phyloP scores from a whole-genome alignment of 345 rosid species.

The Litchi chinensis region DNA sequence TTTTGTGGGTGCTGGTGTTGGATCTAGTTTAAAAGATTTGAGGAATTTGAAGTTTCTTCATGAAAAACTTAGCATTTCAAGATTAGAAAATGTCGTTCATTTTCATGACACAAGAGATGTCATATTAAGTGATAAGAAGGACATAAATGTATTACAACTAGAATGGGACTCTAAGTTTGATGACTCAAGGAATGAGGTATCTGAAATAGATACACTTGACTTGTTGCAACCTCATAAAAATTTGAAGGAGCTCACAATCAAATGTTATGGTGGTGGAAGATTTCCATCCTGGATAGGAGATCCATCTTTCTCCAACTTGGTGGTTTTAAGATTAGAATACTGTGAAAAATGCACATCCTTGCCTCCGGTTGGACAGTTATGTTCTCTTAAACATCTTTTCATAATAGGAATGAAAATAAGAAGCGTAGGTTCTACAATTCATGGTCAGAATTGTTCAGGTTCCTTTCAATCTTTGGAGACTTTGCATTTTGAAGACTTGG shows the following conservation, averaged over 20 bases:
- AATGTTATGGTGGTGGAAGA: not conserved
- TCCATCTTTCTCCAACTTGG: not conserved
- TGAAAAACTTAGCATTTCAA: not conserved
- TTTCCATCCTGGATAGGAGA: not conserved
- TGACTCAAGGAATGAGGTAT: not conserved
- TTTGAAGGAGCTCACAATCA: not conserved
- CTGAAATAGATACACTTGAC: not conserved
- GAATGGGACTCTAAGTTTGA: not conserved
- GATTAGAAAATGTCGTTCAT: not conserved
- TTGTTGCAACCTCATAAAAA: not conserved
- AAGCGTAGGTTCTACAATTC: not conserved
- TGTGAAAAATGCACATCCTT: constrained; percentile 2
- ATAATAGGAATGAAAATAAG: not conserved
- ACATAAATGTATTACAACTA: not conserved
- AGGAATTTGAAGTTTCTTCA: not conserved
- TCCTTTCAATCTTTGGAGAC: not conserved
- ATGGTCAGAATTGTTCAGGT: not conserved
- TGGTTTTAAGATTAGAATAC: not conserved
- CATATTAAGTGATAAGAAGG: not conserved
- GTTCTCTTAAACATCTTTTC: not conserved
- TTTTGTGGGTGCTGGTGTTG: not conserved
- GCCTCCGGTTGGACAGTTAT: not conserved
- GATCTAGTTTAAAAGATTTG: not conserved
- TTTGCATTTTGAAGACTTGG: not conserved
- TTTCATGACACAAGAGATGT: not conserved